These are phyloP conservation scores for Colletotrichum nymphaeae DNA, from an alignment of 2,329 filamentous ascomycete genomes.

Conservation along the genomic window DNA sequence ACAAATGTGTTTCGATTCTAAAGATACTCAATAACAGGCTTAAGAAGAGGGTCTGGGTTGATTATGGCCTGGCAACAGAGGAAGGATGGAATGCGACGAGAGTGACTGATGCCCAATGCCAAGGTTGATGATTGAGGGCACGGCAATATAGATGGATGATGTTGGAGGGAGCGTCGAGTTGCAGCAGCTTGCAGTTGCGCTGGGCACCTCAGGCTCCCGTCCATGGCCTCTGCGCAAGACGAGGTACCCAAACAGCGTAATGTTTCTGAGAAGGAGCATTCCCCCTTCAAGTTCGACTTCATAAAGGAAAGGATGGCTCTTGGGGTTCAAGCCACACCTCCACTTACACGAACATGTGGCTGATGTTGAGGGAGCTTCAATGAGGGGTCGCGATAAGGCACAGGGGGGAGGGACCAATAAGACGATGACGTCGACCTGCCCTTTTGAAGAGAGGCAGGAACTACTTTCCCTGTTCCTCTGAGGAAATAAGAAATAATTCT, in stretches of 20 bases:
- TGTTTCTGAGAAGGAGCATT: background rate
- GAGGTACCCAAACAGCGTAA: background rate
- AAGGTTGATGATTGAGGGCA: background rate
- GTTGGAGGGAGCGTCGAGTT: background rate
- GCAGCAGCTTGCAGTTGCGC: background rate
- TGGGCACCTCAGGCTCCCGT: background rate
- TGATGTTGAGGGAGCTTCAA: background rate
- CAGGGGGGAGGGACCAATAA: background rate
- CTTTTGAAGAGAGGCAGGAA: background rate
- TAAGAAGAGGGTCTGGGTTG: background rate
- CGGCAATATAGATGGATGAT: background rate
- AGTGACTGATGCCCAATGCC: background rate
- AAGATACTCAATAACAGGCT: background rate
- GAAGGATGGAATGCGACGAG: background rate
- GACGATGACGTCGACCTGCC: background rate
- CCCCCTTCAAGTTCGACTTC: background rate
- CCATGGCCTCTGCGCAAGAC: background rate
- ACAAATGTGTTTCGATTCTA: background rate
- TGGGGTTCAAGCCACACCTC: slow-evolving; percentile 2
- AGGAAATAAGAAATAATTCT: too few species aligned
- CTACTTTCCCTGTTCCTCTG: background rate
- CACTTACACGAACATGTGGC: slow-evolving; percentile 3
- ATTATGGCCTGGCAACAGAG: background rate
- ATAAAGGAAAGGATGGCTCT: background rate
- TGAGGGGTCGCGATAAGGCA: background rate